Percentiles rank a stretch among this genome's conserved stretches.
phyloP scores from a whole-genome alignment of 257 asterid species.

The Linaria vulgaris region DNA sequence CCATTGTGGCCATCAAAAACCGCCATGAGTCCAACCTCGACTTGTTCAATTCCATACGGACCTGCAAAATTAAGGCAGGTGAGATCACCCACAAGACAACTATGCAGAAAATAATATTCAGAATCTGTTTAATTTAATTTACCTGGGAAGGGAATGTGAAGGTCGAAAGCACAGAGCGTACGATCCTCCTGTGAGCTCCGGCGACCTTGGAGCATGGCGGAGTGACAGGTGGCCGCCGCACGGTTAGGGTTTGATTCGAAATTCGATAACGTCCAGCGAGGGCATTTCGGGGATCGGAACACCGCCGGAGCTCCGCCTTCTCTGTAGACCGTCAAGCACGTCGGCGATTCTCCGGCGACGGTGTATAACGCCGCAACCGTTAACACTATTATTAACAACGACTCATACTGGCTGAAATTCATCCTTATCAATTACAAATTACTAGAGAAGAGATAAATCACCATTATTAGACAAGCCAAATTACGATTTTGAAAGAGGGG shows the following conservation, averaged over 20 bases:
- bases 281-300: slow-evolving; percentile 92
- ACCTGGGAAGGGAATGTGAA: slow-evolving; percentile 88
- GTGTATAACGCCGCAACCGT: slow-evolving; percentile 40
- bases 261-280: slow-evolving; percentile 77
- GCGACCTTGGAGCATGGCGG: slow-evolving; percentile 82
- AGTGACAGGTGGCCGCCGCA: slow-evolving; percentile 51
- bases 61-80: slow-evolving; percentile 51
- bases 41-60: slow-evolving; percentile 64
- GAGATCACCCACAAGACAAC: too few species aligned
- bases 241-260: slow-evolving; percentile 42
- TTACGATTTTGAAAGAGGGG: too few species aligned
- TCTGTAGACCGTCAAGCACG: slow-evolving; percentile 76
- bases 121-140: too few species aligned
- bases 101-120: too few species aligned
- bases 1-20: slow-evolving; percentile 99
- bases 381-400: slow-evolving; percentile 14
- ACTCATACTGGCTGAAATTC: too few species aligned
- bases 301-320: slow-evolving; percentile 99
- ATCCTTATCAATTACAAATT: too few species aligned
- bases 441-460: too few species aligned
- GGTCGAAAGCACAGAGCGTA: slow-evolving; percentile 63
- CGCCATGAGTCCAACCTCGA: slow-evolving; percentile 76
- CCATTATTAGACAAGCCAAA: too few species aligned
- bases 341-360: slow-evolving; percentile 67
- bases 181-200: slow-evolving; percentile 92